These are phyloP conservation scores for Raphanus hybrid DNA, from an alignment of 441 rosid genomes.

Conservation along the genomic window DNA sequence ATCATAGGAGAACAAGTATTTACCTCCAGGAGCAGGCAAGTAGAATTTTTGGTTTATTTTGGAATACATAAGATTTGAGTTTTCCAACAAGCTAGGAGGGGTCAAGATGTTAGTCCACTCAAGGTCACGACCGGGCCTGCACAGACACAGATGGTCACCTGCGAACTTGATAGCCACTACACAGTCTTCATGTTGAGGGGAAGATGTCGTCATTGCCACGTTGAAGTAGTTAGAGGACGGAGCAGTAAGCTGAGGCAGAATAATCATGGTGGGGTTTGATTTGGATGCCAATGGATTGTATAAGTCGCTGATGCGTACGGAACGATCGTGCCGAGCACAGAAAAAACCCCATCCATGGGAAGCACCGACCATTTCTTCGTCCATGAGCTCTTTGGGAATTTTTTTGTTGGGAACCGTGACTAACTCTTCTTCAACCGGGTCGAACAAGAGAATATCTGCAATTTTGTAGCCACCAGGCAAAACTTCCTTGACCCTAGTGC, in stretches of 20 bases:
- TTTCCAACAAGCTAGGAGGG: too few species aligned
- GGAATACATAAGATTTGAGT: conserved; percentile 15
- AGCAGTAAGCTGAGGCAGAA: conserved; percentile 15
- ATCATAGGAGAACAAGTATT: neutral
- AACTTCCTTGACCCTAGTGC: neutral
- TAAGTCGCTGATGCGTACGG: conserved; percentile 1
- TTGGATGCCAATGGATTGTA: conserved; percentile 7
- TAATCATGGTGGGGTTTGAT: conserved; percentile 1
- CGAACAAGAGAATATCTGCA: neutral
- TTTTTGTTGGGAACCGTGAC: neutral
- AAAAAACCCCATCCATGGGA: conserved; percentile 12
- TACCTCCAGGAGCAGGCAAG: conserved; percentile 6
- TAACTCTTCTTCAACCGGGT: neutral
- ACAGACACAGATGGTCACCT: neutral
- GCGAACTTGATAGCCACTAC: conserved; percentile 3
- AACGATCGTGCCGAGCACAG: neutral
- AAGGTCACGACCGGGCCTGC: neutral
- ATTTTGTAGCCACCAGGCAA: neutral
- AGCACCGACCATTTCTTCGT: conserved; percentile 3
- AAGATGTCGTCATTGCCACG: conserved; percentile 11
- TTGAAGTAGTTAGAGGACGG: neutral
- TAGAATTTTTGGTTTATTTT: conserved; percentile 12
- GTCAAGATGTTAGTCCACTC: neutral
- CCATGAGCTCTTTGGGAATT: neutral
- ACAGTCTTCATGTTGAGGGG: neutral